A percentile compares a stretch with the other conserved stretches of the same genome.
phyloP scores from a whole-genome alignment of 2,329 filamentous ascomycete species.

The Nemania serpens region DNA sequence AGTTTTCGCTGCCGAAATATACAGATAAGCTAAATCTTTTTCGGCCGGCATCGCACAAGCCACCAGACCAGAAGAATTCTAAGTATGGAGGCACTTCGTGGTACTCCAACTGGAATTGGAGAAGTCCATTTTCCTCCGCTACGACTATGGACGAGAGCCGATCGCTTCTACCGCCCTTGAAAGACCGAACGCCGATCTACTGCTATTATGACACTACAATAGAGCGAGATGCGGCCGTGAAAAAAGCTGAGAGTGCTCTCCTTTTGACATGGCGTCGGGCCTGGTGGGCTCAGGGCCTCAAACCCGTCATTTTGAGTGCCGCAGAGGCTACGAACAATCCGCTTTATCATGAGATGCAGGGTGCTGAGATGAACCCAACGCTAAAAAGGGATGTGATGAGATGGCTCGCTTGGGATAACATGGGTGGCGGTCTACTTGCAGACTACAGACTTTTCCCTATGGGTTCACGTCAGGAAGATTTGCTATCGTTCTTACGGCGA shows the following conservation, averaged over 20 bases:
- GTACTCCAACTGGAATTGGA: slow-evolving; percentile 90
- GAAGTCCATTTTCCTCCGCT: slow-evolving; percentile 83
- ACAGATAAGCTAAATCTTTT: slow-evolving; percentile 66
- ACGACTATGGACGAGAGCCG: slow-evolving; percentile 81
- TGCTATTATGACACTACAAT: slow-evolving; percentile 82
- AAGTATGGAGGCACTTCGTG: slow-evolving; percentile 79
- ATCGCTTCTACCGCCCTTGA: slow-evolving; percentile 79
- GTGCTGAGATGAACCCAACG: slow-evolving; percentile 60
- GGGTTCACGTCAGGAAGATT: slow-evolving; percentile 71
- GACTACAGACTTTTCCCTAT: slow-evolving; percentile 86
- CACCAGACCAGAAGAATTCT: slow-evolving; percentile 76
- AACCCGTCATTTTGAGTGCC: slow-evolving; percentile 77
- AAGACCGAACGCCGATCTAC: slow-evolving; percentile 75
- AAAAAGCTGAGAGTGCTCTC: slow-evolving; percentile 76
- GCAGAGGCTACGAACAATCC: slow-evolving; percentile 85
- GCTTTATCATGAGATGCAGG: slow-evolving; percentile 72
- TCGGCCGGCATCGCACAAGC: slow-evolving; percentile 69
- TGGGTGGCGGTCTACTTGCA: slow-evolving; percentile 81
- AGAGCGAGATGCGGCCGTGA: slow-evolving; percentile 64
- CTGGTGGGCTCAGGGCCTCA: slow-evolving; percentile 95
- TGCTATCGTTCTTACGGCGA: slow-evolving; percentile 73
- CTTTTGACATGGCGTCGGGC: slow-evolving; percentile 87
- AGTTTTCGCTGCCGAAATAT: slow-evolving; percentile 55
- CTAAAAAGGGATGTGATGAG: slow-evolving; percentile 75
- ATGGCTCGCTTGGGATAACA: slow-evolving; percentile 92